phyloP scores from a whole-genome alignment of 441 rosid genomes.

The Adansonia grandidieri region DNA sequence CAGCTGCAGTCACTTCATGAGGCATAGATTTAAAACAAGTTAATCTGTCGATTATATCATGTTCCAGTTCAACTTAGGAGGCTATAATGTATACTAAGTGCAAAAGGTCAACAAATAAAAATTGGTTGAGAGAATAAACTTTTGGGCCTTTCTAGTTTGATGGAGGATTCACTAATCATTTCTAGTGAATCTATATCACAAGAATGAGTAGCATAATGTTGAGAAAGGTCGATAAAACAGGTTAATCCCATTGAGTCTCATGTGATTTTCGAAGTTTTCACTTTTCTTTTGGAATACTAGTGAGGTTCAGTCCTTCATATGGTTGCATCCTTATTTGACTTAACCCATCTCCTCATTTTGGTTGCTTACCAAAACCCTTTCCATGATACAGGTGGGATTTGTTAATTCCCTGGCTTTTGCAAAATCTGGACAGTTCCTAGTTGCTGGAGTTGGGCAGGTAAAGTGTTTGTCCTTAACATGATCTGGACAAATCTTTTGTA shows the following conservation, averaged over 20 bases:
- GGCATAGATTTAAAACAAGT: not conserved
- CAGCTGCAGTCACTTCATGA: not conserved
- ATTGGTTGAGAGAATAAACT: not conserved
- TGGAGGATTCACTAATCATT: not conserved
- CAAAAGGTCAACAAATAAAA: not conserved
- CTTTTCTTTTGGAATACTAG: not conserved
- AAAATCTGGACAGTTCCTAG: constrained; percentile 76
- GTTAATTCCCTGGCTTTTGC: constrained; percentile 93
- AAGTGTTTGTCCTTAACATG: constrained; percentile 15
- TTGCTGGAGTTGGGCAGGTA: constrained; percentile 95
- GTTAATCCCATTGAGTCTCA: not conserved
- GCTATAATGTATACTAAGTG: not conserved
- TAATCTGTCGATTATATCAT: not conserved
- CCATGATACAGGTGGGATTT: constrained; percentile 69
- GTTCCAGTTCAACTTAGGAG: not conserved
- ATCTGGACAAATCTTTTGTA: not conserved
- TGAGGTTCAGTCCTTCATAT: not conserved
- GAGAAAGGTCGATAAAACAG: not conserved
- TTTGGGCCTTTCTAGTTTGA: not conserved
- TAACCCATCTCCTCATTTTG: not conserved
- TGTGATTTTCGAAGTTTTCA: not conserved
- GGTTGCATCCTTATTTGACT: not conserved
- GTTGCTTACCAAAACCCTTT: constrained; percentile 21
- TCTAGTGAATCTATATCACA: constrained; percentile 1
- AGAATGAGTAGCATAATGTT: not conserved